Evolutionary conservation across 148 eudicot genomes (phyloP).

Genomic region (Rhododendron simsii): DNA sequence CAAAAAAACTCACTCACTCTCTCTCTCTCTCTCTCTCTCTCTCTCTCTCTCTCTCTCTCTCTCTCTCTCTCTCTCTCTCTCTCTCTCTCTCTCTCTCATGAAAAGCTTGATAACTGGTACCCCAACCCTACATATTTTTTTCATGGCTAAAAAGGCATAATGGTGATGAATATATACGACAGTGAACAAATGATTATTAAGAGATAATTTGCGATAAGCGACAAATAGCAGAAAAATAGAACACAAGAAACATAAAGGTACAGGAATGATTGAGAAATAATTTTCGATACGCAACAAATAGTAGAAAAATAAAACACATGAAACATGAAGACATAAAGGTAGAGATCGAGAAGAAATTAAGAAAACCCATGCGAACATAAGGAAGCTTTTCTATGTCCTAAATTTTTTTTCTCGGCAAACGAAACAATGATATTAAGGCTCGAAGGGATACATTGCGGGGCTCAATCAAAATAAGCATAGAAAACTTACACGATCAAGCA

Average conservation of each 20-base stretch:
- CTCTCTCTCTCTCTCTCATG: too few relatives aligned
- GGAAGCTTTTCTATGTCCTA: neutral
- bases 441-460: too few relatives aligned
- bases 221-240: neutral
- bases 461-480: too few relatives aligned
- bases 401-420: too few relatives aligned
- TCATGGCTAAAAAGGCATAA: neutral
- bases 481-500: too few relatives aligned
- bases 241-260: neutral
- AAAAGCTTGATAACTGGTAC: too few relatives aligned
- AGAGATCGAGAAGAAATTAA: neutral
- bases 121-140: neutral
- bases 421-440: too few relatives aligned
- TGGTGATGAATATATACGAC: neutral
- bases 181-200: neutral
- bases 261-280: neutral
- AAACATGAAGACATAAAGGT: neutral
- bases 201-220: neutral
- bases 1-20: too few relatives aligned
- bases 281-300: neutral
- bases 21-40: too few relatives aligned
- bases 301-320: neutral
- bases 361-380: neutral
- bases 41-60: too few relatives aligned
- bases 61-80: too few relatives aligned